phyloP scores from a whole-genome alignment of 768 basidiomycete genomes.

The Trametes maxima region DNA sequence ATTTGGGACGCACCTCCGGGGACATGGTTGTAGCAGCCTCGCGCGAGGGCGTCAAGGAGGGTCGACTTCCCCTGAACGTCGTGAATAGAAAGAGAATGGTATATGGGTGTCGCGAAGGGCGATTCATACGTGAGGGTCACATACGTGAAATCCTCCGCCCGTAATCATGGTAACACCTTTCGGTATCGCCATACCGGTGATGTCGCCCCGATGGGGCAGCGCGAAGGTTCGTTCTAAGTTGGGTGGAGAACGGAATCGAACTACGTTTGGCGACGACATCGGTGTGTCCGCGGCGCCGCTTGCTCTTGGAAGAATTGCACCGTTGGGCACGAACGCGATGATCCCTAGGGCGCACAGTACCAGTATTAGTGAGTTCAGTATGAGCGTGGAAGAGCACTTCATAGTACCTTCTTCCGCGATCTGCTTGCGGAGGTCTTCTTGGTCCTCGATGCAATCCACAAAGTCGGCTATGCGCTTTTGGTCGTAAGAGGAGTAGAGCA shows the following conservation, averaged over 20 bases:
- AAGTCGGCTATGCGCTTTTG: neutral
- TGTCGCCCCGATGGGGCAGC: constrained; percentile 18
- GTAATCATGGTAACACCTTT: constrained; percentile 25
- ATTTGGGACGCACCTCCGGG: constrained; percentile 9
- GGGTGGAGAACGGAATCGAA: constrained; percentile 15
- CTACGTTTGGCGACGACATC: neutral
- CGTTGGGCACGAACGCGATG: constrained; percentile 23
- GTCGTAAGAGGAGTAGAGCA: constrained; percentile 8
- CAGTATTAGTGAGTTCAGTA: too few relatives aligned
- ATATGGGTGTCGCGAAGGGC: neutral
- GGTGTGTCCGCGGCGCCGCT: constrained; percentile 22
- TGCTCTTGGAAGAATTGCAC: constrained; percentile 23
- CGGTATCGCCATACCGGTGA: constrained; percentile 22
- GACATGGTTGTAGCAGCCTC: constrained; percentile 24
- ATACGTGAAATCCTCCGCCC: constrained; percentile 23
- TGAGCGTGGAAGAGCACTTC: neutral
- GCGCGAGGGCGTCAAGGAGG: constrained; percentile 22
- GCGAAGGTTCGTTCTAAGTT: constrained; percentile 12
- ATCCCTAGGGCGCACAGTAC: constrained; percentile 17
- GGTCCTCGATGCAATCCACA: constrained; percentile 21
- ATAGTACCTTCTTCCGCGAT: neutral
- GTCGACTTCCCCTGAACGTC: constrained; percentile 21
- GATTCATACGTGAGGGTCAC: neutral
- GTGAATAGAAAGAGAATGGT: neutral
- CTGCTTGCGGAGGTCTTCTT: constrained; percentile 13